These are phyloP conservation scores for Penicillium sp. DNA, from an alignment of 2,329 filamentous ascomycete species.

Conservation along the genomic window DNA sequence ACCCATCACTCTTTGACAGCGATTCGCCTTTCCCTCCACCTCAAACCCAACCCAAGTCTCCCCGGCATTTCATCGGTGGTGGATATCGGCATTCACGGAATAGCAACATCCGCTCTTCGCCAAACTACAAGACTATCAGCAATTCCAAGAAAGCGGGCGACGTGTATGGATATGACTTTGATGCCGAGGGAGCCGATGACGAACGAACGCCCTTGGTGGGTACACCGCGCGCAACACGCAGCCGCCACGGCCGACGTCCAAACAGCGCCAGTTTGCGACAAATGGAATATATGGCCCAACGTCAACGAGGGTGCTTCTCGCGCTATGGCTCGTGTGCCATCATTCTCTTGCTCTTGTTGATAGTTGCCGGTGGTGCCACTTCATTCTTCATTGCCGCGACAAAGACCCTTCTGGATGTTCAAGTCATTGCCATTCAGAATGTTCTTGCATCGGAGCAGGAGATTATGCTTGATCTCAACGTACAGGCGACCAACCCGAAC, in stretches of 20 bases:
- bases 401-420: constrained; percentile 75
- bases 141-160: constrained; percentile 58
- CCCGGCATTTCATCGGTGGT: constrained; percentile 50
- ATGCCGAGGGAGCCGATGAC: constrained; percentile 79
- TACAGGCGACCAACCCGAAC: constrained; percentile 88
- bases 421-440: constrained; percentile 77
- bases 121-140: constrained; percentile 47
- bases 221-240: constrained; percentile 59
- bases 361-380: constrained; percentile 80
- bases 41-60: constrained; percentile 64
- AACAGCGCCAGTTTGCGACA: constrained; percentile 61
- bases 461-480: constrained; percentile 86
- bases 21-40: constrained; percentile 68
- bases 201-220: constrained; percentile 80
- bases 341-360: constrained; percentile 73
- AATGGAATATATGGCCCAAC: constrained; percentile 69
- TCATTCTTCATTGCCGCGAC: constrained; percentile 90
- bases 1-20: constrained; percentile 70
- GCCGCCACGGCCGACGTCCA: constrained; percentile 55
- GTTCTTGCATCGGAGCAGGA: constrained; percentile 93
- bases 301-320: constrained; percentile 62
- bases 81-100: constrained; percentile 65
- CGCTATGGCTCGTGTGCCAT: constrained; percentile 84
- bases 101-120: constrained; percentile 63
- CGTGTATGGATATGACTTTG: constrained; percentile 71